These are phyloP conservation scores for Cupressus sempervirens DNA, from an alignment of 75 land plant genomes.

Conservation along the genomic window DNA sequence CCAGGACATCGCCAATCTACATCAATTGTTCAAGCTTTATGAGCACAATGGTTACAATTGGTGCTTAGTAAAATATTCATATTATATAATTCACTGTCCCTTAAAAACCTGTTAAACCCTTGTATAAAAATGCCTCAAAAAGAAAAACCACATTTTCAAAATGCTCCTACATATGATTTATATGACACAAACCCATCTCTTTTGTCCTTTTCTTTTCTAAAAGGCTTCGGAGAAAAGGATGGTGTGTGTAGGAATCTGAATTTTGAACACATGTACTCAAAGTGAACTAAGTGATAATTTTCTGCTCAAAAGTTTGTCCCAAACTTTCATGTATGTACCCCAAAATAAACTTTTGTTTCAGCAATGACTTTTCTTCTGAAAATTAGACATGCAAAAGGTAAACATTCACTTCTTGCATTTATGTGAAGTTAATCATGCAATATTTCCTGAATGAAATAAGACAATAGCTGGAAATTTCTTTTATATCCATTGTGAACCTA, in stretches of 20 bases:
- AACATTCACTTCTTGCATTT: no score
- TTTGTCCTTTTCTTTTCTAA: not conserved
- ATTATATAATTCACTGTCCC: not conserved
- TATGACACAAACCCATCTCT: not conserved
- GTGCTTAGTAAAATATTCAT: not conserved
- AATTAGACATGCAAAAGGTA: not conserved
- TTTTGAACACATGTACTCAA: not conserved
- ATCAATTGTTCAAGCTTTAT: constrained; percentile 9
- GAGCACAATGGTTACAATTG: not conserved
- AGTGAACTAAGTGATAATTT: not conserved
- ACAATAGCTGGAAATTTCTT: not conserved
- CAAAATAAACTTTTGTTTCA: not conserved
- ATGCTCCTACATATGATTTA: not conserved
- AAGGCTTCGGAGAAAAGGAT: not conserved
- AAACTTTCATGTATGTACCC: not conserved
- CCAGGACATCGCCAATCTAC: constrained; percentile 82
- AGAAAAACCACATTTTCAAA: not conserved
- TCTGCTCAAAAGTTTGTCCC: not conserved
- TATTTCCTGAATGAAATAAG: not conserved
- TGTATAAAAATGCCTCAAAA: not conserved
- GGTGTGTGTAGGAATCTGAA: not conserved
- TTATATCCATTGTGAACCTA: not conserved
- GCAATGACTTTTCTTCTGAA: not conserved
- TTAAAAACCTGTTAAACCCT: not conserved
- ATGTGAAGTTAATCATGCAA: no score